Evolutionary conservation across 257 asterid genomes (phyloP).

Genomic region (Solanum verrucosum): DNA sequence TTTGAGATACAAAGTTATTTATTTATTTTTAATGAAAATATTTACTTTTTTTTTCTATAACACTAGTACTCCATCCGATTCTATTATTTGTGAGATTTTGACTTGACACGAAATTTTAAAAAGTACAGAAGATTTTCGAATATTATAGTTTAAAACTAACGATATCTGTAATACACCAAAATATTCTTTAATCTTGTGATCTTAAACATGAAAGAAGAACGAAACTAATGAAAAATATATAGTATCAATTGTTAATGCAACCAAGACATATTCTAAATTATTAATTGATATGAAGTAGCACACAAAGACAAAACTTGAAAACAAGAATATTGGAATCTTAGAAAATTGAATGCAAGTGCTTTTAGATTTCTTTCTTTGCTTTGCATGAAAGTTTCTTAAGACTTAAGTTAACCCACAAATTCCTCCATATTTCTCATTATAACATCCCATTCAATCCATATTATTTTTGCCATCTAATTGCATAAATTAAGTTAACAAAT

Average conservation of each 20-base stretch:
- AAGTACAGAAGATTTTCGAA: accelerated
- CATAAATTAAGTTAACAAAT: not conserved
- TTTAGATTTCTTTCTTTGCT: not conserved
- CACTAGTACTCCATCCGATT: no score
- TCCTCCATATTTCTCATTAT: not conserved
- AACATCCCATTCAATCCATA: not conserved
- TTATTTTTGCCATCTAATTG: not conserved
- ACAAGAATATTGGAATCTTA: not conserved
- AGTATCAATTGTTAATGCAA: not conserved
- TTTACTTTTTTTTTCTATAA: not conserved
- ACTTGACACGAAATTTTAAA: not conserved
- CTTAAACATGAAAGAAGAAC: no score
- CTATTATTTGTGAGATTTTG: not conserved
- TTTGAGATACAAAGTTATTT: no score
- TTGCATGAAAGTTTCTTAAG: slow-evolving; percentile 1
- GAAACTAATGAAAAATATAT: no score
- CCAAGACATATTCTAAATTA: not conserved
- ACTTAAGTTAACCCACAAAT: not conserved
- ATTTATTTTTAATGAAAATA: no score
- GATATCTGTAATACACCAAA: no score
- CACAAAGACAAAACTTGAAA: not conserved
- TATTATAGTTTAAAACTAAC: no score
- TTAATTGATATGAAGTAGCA: not conserved
- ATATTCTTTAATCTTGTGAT: no score
- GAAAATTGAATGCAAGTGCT: not conserved